Evolutionary conservation across 2,329 filamentous ascomycete species (phyloP).

Genomic region (Calonectria pauciramosa): DNA sequence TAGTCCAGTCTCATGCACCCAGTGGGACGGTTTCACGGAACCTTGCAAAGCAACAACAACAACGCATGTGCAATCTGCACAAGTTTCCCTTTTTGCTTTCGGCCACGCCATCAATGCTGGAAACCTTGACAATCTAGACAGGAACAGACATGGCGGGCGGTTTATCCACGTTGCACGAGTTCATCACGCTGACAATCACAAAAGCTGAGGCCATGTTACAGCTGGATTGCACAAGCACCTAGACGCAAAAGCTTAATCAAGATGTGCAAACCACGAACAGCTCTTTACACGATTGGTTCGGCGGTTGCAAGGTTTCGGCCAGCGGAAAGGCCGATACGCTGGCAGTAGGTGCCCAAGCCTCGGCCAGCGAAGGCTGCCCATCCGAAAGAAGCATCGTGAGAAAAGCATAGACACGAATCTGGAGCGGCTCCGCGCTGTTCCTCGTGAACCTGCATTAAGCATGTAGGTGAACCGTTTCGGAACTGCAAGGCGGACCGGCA

Average conservation of each 20-base stretch:
- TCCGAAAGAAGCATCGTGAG: background rate
- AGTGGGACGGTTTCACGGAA: background rate
- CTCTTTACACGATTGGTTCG: background rate
- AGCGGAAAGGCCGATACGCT: background rate
- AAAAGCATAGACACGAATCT: background rate
- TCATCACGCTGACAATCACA: background rate
- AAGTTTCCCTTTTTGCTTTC: background rate
- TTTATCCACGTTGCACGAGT: background rate
- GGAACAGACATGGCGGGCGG: background rate
- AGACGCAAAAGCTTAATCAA: background rate
- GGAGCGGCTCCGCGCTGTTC: background rate
- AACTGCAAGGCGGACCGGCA: background rate
- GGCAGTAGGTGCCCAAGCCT: background rate
- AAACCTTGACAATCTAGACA: background rate
- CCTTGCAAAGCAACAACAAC: background rate
- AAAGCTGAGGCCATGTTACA: background rate
- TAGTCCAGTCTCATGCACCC: background rate
- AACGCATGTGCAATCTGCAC: background rate
- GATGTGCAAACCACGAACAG: background rate
- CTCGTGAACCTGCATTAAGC: background rate
- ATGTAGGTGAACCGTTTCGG: background rate
- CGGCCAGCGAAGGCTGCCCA: background rate
- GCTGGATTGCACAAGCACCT: background rate
- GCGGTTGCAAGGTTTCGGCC: background rate
- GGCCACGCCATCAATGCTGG: background rate